phyloP scores from a whole-genome alignment of 352 stramenopile genomes.

The Phytophthora citrophthora region DNA sequence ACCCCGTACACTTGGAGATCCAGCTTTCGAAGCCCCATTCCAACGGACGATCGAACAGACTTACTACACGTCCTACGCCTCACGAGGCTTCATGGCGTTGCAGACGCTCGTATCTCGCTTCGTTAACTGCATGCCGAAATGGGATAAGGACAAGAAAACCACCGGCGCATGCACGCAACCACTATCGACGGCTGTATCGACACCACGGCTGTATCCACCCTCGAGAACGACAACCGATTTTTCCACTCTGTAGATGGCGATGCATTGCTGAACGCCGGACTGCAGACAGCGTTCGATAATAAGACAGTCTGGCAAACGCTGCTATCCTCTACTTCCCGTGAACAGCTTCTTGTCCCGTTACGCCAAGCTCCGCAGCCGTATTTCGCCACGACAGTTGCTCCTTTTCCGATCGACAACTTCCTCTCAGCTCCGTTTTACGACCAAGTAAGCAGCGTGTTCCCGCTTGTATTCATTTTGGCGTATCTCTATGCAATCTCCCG shows the following conservation, averaged over 20 bases:
- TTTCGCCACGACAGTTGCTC: conserved; percentile 38
- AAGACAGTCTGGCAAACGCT: conserved; percentile 1
- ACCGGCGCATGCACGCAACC: conserved; percentile 51
- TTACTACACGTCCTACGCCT: conserved; percentile 49
- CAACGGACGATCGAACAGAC: conserved; percentile 47
- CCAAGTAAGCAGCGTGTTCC: conserved; percentile 63
- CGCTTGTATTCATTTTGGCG: conserved; percentile 89
- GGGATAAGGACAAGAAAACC: conserved; percentile 44
- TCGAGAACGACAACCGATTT: conserved; percentile 27
- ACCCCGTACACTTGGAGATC: conserved; percentile 54
- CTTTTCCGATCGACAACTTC: conserved; percentile 59
- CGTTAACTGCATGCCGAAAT: conserved; percentile 59
- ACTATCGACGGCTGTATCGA: conserved; percentile 39
- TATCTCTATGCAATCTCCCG: conserved; percentile 74
- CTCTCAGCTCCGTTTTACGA: conserved; percentile 72
- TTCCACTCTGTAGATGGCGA: conserved; percentile 41
- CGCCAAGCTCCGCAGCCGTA: conserved; percentile 55
- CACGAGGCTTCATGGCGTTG: conserved; percentile 67
- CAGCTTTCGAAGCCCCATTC: conserved; percentile 56
- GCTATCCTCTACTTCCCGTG: conserved; percentile 8
- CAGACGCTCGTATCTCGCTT: conserved; percentile 71
- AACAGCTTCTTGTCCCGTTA: conserved; percentile 46
- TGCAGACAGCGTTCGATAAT: conserved; percentile 12
- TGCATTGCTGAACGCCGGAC: conserved; percentile 31
- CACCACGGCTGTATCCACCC: conserved; percentile 33